These are phyloP conservation scores for Rhizoctonia solani DNA, from an alignment of 1,284 basidiomycete genomes.

Conservation along the genomic window DNA sequence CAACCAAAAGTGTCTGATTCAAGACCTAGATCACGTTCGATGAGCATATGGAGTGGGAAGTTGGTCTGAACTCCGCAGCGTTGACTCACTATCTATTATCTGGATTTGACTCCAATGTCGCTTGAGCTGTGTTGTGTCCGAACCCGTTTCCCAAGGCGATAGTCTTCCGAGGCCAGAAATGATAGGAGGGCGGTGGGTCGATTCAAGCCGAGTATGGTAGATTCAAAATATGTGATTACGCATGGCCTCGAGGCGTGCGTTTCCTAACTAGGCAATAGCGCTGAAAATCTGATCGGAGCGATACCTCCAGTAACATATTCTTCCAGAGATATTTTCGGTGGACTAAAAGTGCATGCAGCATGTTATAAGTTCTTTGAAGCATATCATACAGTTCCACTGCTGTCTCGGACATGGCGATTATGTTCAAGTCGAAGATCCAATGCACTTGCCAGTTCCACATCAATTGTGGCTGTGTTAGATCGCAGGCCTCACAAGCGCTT, in stretches of 20 bases:
- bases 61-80: neutral
- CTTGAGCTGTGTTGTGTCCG: neutral
- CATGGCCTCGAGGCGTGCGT: slow-evolving; percentile 15
- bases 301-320: neutral
- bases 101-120: neutral
- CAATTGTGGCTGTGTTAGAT: too few relatives aligned
- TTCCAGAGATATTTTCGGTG: neutral
- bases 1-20: neutral
- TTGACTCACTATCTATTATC: slow-evolving; percentile 6
- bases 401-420: too few relatives aligned
- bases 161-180: neutral
- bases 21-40: neutral
- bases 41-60: neutral
- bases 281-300: slow-evolving; percentile 6
- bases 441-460: too few relatives aligned
- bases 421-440: too few relatives aligned
- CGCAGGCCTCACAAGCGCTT: neutral
- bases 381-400: too few relatives aligned
- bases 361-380: too few relatives aligned
- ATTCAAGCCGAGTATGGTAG: slow-evolving; percentile 5
- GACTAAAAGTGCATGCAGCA: too few relatives aligned
- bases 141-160: neutral
- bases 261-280: slow-evolving; percentile 14
- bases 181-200: slow-evolving; percentile 16
- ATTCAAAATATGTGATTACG: slow-evolving; percentile 32